These are phyloP conservation scores for Candolleomyces aberdarensis DNA, from an alignment of 768 basidiomycete genomes.

Conservation along the genomic window DNA sequence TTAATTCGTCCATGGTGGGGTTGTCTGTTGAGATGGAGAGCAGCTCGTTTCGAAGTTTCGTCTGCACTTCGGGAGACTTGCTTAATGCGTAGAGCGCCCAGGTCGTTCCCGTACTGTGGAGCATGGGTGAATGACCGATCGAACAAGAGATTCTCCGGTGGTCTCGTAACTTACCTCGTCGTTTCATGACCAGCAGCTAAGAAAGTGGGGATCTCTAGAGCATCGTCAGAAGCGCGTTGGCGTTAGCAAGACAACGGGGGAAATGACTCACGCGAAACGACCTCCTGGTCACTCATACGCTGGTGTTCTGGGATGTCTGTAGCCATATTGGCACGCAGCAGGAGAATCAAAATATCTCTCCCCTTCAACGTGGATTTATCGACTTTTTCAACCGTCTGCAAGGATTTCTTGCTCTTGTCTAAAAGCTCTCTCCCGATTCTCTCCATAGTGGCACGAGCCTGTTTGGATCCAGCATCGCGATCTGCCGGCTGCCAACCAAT, in stretches of 20 bases:
- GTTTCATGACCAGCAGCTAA: slow-evolving; percentile 60
- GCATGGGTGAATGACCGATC: not conserved
- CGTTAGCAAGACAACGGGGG: not conserved
- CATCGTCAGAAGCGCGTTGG: not conserved
- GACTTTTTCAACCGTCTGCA: slow-evolving; percentile 24
- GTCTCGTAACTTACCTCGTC: slow-evolving; percentile 23
- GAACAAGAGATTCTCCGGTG: too few relatives aligned
- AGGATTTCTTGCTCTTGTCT: slow-evolving; percentile 42
- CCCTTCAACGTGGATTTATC: slow-evolving; percentile 28
- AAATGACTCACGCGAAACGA: slow-evolving; percentile 50
- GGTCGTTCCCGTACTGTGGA: slow-evolving; percentile 37
- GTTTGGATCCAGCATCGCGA: slow-evolving; percentile 22
- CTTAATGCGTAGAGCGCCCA: too few relatives aligned
- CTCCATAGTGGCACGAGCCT: too few relatives aligned
- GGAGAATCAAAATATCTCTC: slow-evolving; percentile 58
- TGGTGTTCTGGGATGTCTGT: slow-evolving; percentile 54
- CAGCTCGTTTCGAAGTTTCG: slow-evolving; percentile 56
- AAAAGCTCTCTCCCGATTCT: slow-evolving; percentile 51
- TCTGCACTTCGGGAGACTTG: slow-evolving; percentile 45
- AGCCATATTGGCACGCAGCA: slow-evolving; percentile 64
- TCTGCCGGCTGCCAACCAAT: slow-evolving; percentile 34
- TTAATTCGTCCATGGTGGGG: slow-evolving; percentile 67
- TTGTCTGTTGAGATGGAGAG: slow-evolving; percentile 45
- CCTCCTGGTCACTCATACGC: slow-evolving; percentile 58
- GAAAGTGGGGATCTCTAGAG: slow-evolving; percentile 66